These are phyloP conservation scores for Danielozyma ontarioensis DNA, from an alignment of 805 yeast genomes.

Conservation along the genomic window DNA sequence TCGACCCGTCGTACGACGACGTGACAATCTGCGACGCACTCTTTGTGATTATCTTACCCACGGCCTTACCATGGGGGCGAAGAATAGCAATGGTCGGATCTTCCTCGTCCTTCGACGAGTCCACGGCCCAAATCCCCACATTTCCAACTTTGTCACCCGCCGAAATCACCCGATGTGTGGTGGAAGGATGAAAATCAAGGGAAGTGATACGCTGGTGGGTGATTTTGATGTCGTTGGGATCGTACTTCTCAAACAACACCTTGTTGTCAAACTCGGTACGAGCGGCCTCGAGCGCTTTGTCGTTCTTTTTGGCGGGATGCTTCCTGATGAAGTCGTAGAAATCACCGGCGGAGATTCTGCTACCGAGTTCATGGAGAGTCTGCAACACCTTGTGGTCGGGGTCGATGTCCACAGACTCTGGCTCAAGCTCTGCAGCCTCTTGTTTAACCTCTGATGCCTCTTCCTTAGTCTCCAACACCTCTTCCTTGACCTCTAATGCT, in stretches of 20 bases:
- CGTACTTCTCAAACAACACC: slow-evolving; percentile 48
- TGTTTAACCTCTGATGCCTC: slow-evolving; percentile 2
- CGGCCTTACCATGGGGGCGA: slow-evolving; percentile 70
- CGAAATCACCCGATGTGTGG: slow-evolving; percentile 53
- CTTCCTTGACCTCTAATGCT: slow-evolving; percentile 1
- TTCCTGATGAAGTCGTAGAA: slow-evolving; percentile 52
- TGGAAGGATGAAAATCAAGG: slow-evolving; percentile 72
- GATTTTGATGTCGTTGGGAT: slow-evolving; percentile 67
- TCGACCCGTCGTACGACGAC: slow-evolving; percentile 83
- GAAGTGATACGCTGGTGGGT: slow-evolving; percentile 70
- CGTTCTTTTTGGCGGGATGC: slow-evolving; percentile 23
- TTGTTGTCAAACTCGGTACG: slow-evolving; percentile 53
- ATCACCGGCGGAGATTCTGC: slow-evolving; percentile 63
- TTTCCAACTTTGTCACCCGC: slow-evolving; percentile 92
- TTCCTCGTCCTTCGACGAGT: slow-evolving; percentile 30
- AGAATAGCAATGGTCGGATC: slow-evolving; percentile 57
- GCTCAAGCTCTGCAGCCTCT: slow-evolving; percentile 4
- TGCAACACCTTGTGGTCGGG: slow-evolving; percentile 25
- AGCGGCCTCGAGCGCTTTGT: slow-evolving; percentile 39
- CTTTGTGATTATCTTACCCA: slow-evolving; percentile 55
- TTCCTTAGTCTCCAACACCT: not conserved
- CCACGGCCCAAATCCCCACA: slow-evolving; percentile 84
- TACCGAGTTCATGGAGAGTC: slow-evolving; percentile 37
- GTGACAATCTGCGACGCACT: slow-evolving; percentile 56
- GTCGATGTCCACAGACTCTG: slow-evolving; percentile 8